Base-by-base conservation (phyloP, 495 filamentous ascomycete genomes). In the Aspergillus affinis region DNA sequence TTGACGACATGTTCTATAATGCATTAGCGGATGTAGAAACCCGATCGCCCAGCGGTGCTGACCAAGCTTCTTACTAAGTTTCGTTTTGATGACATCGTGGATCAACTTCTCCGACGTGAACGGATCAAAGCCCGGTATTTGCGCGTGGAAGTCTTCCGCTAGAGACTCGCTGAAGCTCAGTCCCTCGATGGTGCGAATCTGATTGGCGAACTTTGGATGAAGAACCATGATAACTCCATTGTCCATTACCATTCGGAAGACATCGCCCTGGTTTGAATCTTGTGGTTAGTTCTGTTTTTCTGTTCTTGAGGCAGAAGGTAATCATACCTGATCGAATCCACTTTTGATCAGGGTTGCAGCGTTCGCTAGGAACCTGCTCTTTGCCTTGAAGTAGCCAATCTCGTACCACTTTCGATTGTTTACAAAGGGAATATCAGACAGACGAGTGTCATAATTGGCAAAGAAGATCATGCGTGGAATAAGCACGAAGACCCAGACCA, bases 121-220 rank as follows among this genome's bases (percentile, higher is more conserved):
- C 10, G 69, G 63, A 26, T 77, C 69, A 45, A 78, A 75, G 0
- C 75, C 76, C n/a, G 69, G 68, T 9, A 76, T 48, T 10, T 21
- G 20, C n/a, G 48, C 20, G 17, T 51, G 48, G 19, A 51, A 51
- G 20, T 51, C 48, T 7, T 21, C 48, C 6, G 48, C 48, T 15
- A 51, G 10, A 27, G 20, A 23, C 19, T 23, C 20, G 18, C 48
- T 27, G 48, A 51, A 51, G 18, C 26, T 51, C 48, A 51, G 7
- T 17, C 20, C 48, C 17, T 19, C 20, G 19, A 23, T 21, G 18
- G 4, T 21, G 15, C 48, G 48, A 9, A 51, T 19, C 26, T 51
- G 19, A 10, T 21, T 21, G 48, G 48, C 48, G 48, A 12, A 41
- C 5, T 41, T 41, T 2, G 36, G 36, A 10, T 41, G 36, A 6